A percentile compares a stretch with the other conserved stretches of the same genome.
phyloP scores from a whole-genome alignment of 164 flowering plant genomes.

The Platanus orientalis region DNA sequence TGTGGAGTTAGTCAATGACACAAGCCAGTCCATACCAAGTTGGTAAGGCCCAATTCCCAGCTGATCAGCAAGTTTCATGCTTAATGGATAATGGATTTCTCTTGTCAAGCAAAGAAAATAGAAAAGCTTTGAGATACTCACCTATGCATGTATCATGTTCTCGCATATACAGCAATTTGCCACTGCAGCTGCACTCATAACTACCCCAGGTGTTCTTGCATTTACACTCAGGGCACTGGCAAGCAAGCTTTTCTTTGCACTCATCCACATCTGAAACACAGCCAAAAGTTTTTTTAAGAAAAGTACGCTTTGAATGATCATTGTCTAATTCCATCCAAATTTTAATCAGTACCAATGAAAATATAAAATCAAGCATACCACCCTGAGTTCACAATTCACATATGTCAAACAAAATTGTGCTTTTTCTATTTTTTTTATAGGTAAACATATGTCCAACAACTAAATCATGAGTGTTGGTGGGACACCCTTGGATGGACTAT shows the following conservation, averaged over 20 bases:
- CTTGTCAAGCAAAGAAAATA: not conserved
- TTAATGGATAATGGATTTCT: not conserved
- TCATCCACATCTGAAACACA: slow-evolving; percentile 74
- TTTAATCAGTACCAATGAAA: not conserved
- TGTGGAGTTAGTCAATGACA: not conserved
- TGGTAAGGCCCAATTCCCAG: not conserved
- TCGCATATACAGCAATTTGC: slow-evolving; percentile 65
- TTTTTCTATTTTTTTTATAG: too few relatives aligned
- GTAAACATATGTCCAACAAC: too few relatives aligned
- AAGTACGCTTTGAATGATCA: not conserved
- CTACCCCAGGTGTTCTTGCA: slow-evolving; percentile 98
- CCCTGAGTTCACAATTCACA: too few relatives aligned
- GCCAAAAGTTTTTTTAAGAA: not conserved
- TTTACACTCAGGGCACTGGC: slow-evolving; percentile 86
- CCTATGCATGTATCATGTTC: slow-evolving; percentile 91
- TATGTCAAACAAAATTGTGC: too few relatives aligned
- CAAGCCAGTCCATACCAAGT: not conserved
- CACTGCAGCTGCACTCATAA: slow-evolving; percentile 79
- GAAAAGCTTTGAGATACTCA: slow-evolving; percentile 30
- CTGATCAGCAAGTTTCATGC: not conserved
- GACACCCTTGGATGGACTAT: not conserved
- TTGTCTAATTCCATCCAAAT: not conserved
- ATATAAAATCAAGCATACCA: not conserved
- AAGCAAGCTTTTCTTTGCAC: slow-evolving; percentile 75
- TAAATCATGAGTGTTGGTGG: not conserved